phyloP scores from a whole-genome alignment of 352 stramenopile genomes.

The Peronospora farinosa region DNA sequence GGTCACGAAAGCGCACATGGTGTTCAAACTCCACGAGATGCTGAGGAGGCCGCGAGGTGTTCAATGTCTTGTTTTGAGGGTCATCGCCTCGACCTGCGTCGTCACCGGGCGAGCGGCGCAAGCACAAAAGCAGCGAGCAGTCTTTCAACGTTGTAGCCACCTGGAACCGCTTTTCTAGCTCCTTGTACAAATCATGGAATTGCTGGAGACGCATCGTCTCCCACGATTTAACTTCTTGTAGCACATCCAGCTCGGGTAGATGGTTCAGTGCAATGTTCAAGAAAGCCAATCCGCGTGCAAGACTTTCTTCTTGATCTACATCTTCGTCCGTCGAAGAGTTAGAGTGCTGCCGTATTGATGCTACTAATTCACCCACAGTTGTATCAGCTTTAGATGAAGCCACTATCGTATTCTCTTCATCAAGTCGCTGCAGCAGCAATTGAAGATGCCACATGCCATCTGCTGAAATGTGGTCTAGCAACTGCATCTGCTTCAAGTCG shows the following conservation, averaged over 20 bases:
- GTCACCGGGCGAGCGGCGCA: conserved; percentile 44
- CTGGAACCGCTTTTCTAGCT: conserved; percentile 67
- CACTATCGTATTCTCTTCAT: conserved; percentile 20
- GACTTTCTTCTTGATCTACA: conserved; percentile 40
- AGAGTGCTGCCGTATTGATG: conserved; percentile 15
- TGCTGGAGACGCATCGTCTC: conserved; percentile 33
- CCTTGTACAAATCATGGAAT: conserved; percentile 49
- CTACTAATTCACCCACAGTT: conserved; percentile 30
- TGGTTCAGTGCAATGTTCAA: conserved; percentile 39
- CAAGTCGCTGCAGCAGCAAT: conserved; percentile 37
- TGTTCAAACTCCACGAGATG: conserved; percentile 69
- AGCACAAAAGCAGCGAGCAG: conserved; percentile 70
- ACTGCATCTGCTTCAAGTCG: conserved; percentile 79
- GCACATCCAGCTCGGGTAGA: conserved; percentile 32
- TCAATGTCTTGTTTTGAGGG: conserved; percentile 8
- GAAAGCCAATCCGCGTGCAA: conserved; percentile 46
- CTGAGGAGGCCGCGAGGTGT: conserved; percentile 28
- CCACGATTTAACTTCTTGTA: conserved; percentile 33
- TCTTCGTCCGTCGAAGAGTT: conserved; percentile 29
- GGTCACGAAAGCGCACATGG: conserved; percentile 47
- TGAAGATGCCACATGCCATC: conserved; percentile 72
- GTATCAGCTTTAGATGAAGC: conserved; percentile 6
- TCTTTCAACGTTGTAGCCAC: conserved; percentile 83
- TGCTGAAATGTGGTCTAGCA: conserved; percentile 74
- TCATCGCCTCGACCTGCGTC: conserved; percentile 7